A percentile compares a stretch with the other conserved stretches of the same genome.
phyloP scores from a whole-genome alignment of 495 filamentous ascomycete species.

The Podospora australis region DNA sequence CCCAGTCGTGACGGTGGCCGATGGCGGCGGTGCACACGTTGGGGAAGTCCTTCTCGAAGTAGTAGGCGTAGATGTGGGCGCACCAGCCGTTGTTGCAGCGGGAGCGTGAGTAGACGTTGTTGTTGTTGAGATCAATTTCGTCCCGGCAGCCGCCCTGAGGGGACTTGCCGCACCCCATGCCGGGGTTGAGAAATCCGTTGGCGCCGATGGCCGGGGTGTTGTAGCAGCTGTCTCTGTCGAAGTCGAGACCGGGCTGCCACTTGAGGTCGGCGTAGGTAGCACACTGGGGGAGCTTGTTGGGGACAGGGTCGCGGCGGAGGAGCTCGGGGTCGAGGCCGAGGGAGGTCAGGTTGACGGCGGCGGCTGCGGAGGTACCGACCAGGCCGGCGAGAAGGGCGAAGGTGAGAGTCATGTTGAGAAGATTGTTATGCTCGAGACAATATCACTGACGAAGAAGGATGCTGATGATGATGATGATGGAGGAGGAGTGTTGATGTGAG shows the following conservation, averaged over 20 bases:
- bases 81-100: constrained; percentile 2
- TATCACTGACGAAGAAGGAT: too few relatives aligned
- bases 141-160: neutral
- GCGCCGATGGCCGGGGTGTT: neutral
- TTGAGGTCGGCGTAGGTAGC: too few relatives aligned
- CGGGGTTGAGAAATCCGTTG: neutral
- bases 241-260: neutral
- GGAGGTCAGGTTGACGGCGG: too few relatives aligned
- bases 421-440: too few relatives aligned
- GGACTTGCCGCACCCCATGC: neutral
- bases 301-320: too few relatives aligned
- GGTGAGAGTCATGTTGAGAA: too few relatives aligned
- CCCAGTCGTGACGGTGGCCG: constrained; percentile 1
- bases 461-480: too few relatives aligned
- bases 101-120: neutral
- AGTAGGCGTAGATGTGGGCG: neutral
- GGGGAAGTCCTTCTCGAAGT: constrained; percentile 3
- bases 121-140: neutral
- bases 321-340: too few relatives aligned
- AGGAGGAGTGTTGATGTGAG: too few relatives aligned
- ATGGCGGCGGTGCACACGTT: neutral
- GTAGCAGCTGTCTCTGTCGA: neutral
- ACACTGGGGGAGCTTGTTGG: too few relatives aligned
- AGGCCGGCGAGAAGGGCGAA: too few relatives aligned
- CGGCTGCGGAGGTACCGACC: too few relatives aligned